Evolutionary conservation across 2,329 filamentous ascomycete genomes (phyloP).

Genomic region (Exophiala sp.): DNA sequence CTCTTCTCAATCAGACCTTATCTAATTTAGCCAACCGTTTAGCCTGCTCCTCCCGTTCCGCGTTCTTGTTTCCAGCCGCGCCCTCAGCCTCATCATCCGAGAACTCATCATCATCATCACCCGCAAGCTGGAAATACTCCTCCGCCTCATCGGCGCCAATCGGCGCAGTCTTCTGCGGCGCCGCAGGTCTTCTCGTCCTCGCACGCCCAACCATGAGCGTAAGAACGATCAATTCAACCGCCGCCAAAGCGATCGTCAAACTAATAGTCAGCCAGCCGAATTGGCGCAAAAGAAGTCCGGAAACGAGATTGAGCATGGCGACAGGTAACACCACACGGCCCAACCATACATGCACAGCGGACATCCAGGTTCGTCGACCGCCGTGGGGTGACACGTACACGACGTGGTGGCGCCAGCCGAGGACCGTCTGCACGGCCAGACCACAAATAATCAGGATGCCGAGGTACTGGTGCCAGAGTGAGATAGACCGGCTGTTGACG

Average conservation of each 20-base stretch:
- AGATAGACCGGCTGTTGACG: constrained; percentile 42
- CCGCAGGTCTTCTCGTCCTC: constrained; percentile 8
- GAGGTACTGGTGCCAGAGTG: constrained; percentile 46
- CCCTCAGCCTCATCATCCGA: constrained; percentile 22
- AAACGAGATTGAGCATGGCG: constrained; percentile 27
- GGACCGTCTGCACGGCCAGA: constrained; percentile 35
- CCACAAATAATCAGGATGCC: constrained; percentile 40
- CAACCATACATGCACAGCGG: constrained; percentile 30
- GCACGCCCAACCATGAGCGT: constrained; percentile 19
- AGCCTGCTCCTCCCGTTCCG: constrained; percentile 21
- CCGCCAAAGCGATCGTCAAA: constrained; percentile 19
- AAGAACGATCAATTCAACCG: constrained; percentile 23
- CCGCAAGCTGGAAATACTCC: constrained; percentile 30
- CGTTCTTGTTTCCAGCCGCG: constrained; percentile 12
- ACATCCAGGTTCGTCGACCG: constrained; percentile 23
- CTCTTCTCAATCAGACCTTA: constrained; percentile 14
- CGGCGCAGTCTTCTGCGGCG: constrained; percentile 11
- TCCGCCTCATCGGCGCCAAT: constrained; percentile 23
- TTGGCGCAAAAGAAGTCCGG: constrained; percentile 25
- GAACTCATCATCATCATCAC: constrained; percentile 24
- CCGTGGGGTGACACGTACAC: constrained; percentile 27
- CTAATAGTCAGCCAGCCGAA: constrained; percentile 27
- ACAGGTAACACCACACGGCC: constrained; percentile 31
- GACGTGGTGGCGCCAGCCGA: constrained; percentile 41
- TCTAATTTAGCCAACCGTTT: constrained; percentile 25